Conservation (phyloP, 1,284 basidiomycete species). For the Irpex sp. region DNA sequence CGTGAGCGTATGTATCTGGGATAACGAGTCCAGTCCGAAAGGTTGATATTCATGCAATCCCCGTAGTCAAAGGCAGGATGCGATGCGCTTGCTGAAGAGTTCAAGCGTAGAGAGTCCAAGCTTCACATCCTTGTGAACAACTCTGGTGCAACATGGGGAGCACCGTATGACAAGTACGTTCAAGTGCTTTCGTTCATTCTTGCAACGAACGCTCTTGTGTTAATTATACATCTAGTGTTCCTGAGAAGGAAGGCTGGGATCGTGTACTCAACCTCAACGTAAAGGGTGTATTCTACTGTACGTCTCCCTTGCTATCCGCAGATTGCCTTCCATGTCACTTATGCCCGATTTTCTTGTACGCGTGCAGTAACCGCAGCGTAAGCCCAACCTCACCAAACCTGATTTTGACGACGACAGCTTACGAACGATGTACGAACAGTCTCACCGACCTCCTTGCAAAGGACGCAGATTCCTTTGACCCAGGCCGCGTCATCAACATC, state of each 20-base stretch:
- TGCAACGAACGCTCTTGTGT: neutral
- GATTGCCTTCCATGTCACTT: too few species aligned
- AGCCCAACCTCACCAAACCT: slow-evolving; percentile 11
- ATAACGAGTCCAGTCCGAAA: too few species aligned
- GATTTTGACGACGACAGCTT: too few species aligned
- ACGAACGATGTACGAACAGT: slow-evolving; percentile 26
- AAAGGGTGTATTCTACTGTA: slow-evolving; percentile 79
- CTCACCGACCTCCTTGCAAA: slow-evolving; percentile 65
- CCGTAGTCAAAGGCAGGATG: slow-evolving; percentile 75
- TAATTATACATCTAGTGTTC: slow-evolving; percentile 38
- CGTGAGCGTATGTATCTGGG: slow-evolving; percentile 48
- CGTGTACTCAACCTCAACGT: slow-evolving; percentile 75
- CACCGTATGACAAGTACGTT: slow-evolving; percentile 52
- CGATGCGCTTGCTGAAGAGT: slow-evolving; percentile 64
- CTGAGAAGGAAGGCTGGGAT: slow-evolving; percentile 83
- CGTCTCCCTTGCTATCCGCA: slow-evolving; percentile 20
- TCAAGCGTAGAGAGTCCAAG: slow-evolving; percentile 66
- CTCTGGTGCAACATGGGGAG: slow-evolving; percentile 80
- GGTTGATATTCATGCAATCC: neutral
- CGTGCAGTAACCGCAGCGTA: slow-evolving; percentile 64
- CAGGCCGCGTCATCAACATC: slow-evolving; percentile 78
- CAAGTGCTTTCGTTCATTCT: neutral
- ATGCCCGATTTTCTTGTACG: neutral
- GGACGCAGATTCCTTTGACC: slow-evolving; percentile 62
- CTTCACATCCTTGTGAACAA: slow-evolving; percentile 83